Conservation (phyloP, 345 rosid species). For the Alliaria petiolata region DNA sequence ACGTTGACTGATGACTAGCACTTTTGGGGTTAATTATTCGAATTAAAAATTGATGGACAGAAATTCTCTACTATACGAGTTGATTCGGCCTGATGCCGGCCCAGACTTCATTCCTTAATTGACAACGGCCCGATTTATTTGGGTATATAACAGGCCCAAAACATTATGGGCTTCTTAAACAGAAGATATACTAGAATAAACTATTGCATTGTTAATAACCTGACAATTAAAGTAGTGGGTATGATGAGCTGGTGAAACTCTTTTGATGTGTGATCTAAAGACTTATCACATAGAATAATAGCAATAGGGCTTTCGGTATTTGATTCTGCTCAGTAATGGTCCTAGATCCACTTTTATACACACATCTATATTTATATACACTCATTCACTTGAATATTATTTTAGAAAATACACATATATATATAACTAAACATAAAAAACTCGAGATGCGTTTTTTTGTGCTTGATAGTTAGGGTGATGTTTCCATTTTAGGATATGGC, state of each 20-base stretch:
- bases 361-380: neutral
- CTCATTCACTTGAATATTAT: too few species aligned
- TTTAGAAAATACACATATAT: too few species aligned
- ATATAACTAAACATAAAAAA: neutral
- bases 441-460: neutral
- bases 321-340: constrained; percentile 14
- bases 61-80: neutral
- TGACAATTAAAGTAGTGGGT: neutral
- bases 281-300: constrained; percentile 12
- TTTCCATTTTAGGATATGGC: neutral
- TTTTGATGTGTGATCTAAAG: constrained; percentile 8
- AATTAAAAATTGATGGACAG: too few species aligned
- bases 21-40: too few species aligned
- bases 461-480: neutral
- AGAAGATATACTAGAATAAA: neutral
- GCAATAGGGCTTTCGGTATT: constrained; percentile 16
- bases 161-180: neutral
- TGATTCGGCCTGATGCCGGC: neutral
- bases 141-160: neutral
- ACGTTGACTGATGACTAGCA: neutral
- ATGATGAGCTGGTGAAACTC: constrained; percentile 1
- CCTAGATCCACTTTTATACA: neutral
- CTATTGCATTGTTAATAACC: neutral
- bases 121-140: neutral
- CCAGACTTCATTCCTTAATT: neutral